phyloP scores from a whole-genome alignment of 2,329 filamentous ascomycete species.

The Sphaerostilbella broomeana region DNA sequence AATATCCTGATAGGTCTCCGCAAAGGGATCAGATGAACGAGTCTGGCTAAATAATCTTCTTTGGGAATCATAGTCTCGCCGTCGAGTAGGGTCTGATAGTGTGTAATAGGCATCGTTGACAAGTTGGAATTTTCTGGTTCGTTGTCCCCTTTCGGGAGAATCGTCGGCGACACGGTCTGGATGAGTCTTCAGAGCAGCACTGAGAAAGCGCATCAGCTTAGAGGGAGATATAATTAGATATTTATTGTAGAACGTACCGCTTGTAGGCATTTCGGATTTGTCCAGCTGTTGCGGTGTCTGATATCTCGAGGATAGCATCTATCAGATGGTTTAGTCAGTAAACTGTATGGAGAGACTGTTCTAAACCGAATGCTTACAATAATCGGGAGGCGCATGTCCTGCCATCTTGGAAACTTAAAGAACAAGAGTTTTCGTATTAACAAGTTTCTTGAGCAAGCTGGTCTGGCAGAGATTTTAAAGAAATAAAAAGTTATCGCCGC shows the following conservation, averaged over 20 bases:
- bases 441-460: no score
- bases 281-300: conserved; percentile 66
- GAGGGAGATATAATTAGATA: no score
- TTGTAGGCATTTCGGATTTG: conserved; percentile 96
- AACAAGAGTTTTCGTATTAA: no score
- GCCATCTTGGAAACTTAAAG: conserved; percentile 30
- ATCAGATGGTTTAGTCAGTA: not conserved
- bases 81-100: conserved; percentile 69
- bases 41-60: conserved; percentile 28
- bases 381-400: conserved; percentile 45
- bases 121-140: conserved; percentile 84
- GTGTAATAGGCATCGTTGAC: conserved; percentile 94
- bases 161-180: conserved; percentile 81
- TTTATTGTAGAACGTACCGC: conserved; percentile 58
- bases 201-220: conserved; percentile 30
- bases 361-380: conserved; percentile 41
- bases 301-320: conserved; percentile 70
- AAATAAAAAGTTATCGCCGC: no score
- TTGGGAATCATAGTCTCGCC: conserved; percentile 78
- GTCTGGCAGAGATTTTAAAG: no score
- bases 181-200: conserved; percentile 84
- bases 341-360: not conserved
- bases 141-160: conserved; percentile 72
- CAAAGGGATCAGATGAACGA: conserved; percentile 36
- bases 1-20: conserved; percentile 38